Evolutionary conservation across 2,329 filamentous ascomycete genomes (phyloP).

Genomic region (Colletotrichum phormii): DNA sequence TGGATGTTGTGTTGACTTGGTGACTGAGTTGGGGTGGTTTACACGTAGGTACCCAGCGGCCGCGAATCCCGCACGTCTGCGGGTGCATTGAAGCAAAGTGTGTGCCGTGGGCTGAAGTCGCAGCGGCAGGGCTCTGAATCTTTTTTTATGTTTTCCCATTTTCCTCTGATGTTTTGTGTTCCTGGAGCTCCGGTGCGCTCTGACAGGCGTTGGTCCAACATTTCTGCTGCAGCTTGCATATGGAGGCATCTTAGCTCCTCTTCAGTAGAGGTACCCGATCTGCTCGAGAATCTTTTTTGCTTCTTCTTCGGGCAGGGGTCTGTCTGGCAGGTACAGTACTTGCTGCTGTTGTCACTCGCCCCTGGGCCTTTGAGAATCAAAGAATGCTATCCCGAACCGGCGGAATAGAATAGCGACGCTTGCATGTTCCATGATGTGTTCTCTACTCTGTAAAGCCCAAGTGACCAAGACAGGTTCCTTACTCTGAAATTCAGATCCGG

Average conservation of each 20-base stretch:
- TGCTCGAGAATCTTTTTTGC: slow-evolving; percentile 1
- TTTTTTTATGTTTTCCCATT: background rate
- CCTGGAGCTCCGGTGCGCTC: slow-evolving; percentile 32
- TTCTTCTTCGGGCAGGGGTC: slow-evolving; percentile 4
- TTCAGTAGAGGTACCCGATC: slow-evolving; percentile 25
- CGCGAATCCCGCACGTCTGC: slow-evolving; percentile 19
- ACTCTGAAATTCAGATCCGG: slow-evolving; percentile 1
- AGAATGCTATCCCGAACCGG: background rate
- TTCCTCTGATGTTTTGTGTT: slow-evolving; percentile 14
- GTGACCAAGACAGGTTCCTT: background rate
- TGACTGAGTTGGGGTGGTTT: background rate
- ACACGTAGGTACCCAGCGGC: background rate
- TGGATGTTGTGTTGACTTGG: slow-evolving; percentile 11
- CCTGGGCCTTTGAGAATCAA: too few species aligned
- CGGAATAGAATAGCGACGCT: slow-evolving; percentile 15
- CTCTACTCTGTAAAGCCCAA: background rate
- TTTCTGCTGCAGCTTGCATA: slow-evolving; percentile 26
- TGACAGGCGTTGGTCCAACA: slow-evolving; percentile 25
- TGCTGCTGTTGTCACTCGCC: background rate
- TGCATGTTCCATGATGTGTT: background rate
- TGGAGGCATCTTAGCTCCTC: slow-evolving; percentile 12
- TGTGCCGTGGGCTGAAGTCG: slow-evolving; percentile 10
- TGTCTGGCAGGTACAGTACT: slow-evolving; percentile 5
- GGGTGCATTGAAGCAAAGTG: slow-evolving; percentile 10
- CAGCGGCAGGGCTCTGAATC: slow-evolving; percentile 5